Evolutionary conservation across 768 basidiomycete species (phyloP).

Genomic region (Boletus tomentosulus): DNA sequence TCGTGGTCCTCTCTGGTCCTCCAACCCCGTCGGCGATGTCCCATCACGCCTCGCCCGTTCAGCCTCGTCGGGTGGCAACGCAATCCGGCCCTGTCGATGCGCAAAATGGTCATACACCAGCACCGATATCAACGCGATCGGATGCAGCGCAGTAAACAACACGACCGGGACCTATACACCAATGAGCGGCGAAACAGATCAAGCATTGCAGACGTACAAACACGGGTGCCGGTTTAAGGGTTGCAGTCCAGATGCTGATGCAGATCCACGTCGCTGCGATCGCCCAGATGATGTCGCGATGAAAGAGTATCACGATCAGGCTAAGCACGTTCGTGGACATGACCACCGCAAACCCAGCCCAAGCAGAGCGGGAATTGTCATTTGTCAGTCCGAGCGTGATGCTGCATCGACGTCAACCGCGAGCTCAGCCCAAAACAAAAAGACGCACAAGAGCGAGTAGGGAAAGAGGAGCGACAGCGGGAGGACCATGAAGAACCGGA

Average conservation of each 20-base stretch:
- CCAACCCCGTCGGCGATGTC: background rate
- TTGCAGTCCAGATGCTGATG: slow-evolving; percentile 55
- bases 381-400: slow-evolving; percentile 67
- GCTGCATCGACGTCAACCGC: slow-evolving; percentile 31
- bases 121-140: slow-evolving; percentile 50
- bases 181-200: background rate
- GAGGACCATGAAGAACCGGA: slow-evolving; percentile 66
- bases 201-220: slow-evolving; percentile 44
- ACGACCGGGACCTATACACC: slow-evolving; percentile 51
- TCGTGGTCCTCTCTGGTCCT: slow-evolving; percentile 24
- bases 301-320: slow-evolving; percentile 49
- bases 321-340: slow-evolving; percentile 59
- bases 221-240: slow-evolving; percentile 62
- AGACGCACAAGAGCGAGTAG: slow-evolving; percentile 51
- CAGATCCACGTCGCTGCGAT: slow-evolving; percentile 72
- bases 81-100: slow-evolving; percentile 33
- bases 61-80: slow-evolving; percentile 40
- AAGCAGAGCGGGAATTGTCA: slow-evolving; percentile 54
- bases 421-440: background rate
- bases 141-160: slow-evolving; percentile 63
- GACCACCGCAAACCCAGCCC: slow-evolving; percentile 70
- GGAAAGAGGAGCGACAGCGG: slow-evolving; percentile 42
- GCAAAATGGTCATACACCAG: slow-evolving; percentile 35
- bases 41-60: slow-evolving; percentile 4
- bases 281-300: slow-evolving; percentile 72